These are phyloP conservation scores for Candida palmyrensis DNA, from an alignment of 805 yeast species.

Conservation along the genomic window DNA sequence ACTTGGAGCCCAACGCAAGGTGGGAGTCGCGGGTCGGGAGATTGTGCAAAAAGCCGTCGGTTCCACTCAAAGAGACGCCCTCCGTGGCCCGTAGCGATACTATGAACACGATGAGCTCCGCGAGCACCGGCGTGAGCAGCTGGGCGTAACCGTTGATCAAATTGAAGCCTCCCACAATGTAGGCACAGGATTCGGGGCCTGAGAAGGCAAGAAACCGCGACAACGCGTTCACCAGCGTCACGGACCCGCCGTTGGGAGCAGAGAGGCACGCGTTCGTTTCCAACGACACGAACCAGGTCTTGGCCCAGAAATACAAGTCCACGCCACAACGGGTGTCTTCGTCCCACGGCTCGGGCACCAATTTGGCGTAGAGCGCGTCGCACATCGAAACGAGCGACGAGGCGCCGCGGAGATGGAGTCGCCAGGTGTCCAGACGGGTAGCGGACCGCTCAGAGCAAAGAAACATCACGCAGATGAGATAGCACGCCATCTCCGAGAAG, in stretches of 20 bases:
- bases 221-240: background rate
- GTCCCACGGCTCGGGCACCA: background rate
- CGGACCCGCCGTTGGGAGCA: slow-evolving; percentile 4
- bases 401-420: slow-evolving; percentile 4
- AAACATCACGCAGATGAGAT: slow-evolving; percentile 5
- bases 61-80: background rate
- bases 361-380: background rate
- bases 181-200: background rate
- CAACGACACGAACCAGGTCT: slow-evolving; percentile 4
- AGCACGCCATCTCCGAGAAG: slow-evolving; percentile 5
- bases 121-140: slow-evolving; percentile 3
- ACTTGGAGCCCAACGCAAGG: background rate
- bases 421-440: slow-evolving; percentile 1
- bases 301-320: slow-evolving; percentile 4
- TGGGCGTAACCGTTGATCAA: slow-evolving; percentile 3
- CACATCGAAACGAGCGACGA: slow-evolving; percentile 3
- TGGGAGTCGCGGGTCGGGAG: background rate
- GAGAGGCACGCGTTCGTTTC: slow-evolving; percentile 5
- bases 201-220: background rate
- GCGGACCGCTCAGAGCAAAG: slow-evolving; percentile 5
- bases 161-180: slow-evolving; percentile 2
- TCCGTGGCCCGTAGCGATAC: background rate
- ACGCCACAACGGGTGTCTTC: slow-evolving; percentile 1
- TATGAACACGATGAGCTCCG: background rate
- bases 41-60: background rate